These are phyloP conservation scores for Tuber umbilicatum DNA, from an alignment of 495 filamentous ascomycete species.

Conservation along the genomic window DNA sequence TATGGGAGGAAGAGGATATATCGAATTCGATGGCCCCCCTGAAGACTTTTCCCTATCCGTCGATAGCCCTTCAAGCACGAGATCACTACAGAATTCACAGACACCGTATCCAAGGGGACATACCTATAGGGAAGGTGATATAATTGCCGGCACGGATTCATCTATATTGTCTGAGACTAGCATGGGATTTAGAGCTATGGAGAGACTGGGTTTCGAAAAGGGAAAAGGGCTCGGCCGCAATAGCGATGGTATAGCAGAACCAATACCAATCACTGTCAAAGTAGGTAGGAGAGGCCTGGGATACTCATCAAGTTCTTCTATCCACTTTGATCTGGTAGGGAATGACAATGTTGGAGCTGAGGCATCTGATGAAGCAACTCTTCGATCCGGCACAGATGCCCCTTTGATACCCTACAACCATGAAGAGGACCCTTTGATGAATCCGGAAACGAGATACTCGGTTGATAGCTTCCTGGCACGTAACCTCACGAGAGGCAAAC, in stretches of 20 bases:
- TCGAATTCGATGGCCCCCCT: neutral
- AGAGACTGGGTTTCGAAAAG: conserved; percentile 2
- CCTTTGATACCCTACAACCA: neutral
- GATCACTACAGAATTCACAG: neutral
- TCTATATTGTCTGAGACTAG: neutral
- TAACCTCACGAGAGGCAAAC: neutral
- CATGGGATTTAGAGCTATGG: neutral
- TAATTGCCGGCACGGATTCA: neutral
- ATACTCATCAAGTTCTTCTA: neutral
- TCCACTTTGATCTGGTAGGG: neutral
- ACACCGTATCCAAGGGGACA: neutral
- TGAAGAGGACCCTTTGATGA: neutral
- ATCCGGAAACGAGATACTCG: neutral
- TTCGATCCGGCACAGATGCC: neutral
- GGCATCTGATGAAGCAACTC: neutral
- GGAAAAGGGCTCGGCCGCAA: neutral
- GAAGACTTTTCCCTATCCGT: conserved; percentile 1
- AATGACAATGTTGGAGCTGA: neutral
- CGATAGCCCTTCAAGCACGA: neutral
- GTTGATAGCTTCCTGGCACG: neutral
- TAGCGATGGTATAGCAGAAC: neutral
- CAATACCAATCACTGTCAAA: conserved; percentile 1
- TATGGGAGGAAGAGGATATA: neutral
- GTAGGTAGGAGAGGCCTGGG: neutral
- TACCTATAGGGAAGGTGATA: neutral